Evolutionary conservation across 257 asterid genomes (phyloP).

Genomic region (Gentiana dahurica): DNA sequence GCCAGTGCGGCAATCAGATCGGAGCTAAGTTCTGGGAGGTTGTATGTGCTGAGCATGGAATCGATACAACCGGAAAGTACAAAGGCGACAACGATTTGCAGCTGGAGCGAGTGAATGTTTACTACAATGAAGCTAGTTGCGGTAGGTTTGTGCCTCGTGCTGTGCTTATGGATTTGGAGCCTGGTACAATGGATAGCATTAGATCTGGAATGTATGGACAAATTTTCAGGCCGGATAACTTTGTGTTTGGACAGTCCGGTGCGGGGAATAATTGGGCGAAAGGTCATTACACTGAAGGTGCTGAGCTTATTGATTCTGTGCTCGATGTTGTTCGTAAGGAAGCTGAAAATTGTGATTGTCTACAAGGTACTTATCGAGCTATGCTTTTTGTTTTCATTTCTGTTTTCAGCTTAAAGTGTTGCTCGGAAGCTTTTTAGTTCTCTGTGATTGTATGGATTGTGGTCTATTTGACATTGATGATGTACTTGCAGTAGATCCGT

Average conservation of each 20-base stretch:
- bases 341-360: constrained; percentile 73
- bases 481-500: background rate
- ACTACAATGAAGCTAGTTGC: constrained; percentile 71
- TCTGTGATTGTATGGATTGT: background rate
- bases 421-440: background rate
- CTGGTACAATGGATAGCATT: constrained; percentile 77
- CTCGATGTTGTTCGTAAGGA: constrained; percentile 73
- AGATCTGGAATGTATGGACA: constrained; percentile 72
- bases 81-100: constrained; percentile 53
- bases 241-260: constrained; percentile 71
- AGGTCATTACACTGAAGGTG: constrained; percentile 76
- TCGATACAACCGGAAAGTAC: constrained; percentile 67
- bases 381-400: no score
- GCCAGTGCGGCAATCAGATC: constrained; percentile 83
- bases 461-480: background rate
- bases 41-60: constrained; percentile 63
- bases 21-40: constrained; percentile 75
- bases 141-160: constrained; percentile 80
- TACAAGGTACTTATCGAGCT: constrained; percentile 32
- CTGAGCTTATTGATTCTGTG: constrained; percentile 69
- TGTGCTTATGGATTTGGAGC: constrained; percentile 75
- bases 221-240: constrained; percentile 55
- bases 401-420: background rate
- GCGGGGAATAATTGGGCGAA: constrained; percentile 76
- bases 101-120: constrained; percentile 66